Evolutionary conservation across 2,329 filamentous ascomycete genomes (phyloP).

Genomic region (Phaeophleospora eucalypticola): DNA sequence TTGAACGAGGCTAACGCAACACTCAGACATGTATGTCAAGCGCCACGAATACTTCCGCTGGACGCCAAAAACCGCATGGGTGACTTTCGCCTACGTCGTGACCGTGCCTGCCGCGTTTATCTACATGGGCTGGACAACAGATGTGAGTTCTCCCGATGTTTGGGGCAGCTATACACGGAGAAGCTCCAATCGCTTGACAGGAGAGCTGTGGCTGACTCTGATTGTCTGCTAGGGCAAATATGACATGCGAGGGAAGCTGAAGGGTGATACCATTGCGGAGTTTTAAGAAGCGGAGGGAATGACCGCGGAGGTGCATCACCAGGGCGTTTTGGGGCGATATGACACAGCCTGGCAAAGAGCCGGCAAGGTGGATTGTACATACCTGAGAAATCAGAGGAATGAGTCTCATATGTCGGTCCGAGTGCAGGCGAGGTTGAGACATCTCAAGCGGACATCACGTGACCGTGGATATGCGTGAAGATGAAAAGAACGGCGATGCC

Average conservation of each 20-base stretch:
- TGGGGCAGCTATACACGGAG: too few species aligned
- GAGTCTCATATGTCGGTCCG: neutral
- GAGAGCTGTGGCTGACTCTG: too few species aligned
- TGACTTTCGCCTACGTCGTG: slow-evolving; percentile 73
- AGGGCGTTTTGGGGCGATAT: neutral
- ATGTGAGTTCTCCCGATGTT: slow-evolving; percentile 59
- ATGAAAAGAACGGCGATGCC: too few species aligned
- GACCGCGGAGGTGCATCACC: neutral
- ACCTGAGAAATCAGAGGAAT: neutral
- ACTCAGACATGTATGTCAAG: slow-evolving; percentile 76
- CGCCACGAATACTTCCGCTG: slow-evolving; percentile 95
- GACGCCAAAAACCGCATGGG: slow-evolving; percentile 75
- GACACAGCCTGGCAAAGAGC: neutral
- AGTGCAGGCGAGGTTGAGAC: too few species aligned
- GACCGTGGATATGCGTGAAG: too few species aligned
- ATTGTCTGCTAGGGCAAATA: slow-evolving; percentile 96
- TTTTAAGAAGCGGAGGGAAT: neutral
- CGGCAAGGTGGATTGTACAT: neutral
- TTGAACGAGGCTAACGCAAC: neutral
- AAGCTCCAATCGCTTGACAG: too few species aligned
- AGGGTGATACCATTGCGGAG: slow-evolving; percentile 66
- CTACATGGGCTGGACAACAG: slow-evolving; percentile 71
- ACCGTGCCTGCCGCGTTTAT: slow-evolving; percentile 68
- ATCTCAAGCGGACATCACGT: too few species aligned
- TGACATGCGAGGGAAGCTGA: slow-evolving; percentile 80